Percentiles rank a stretch among this genome's conserved stretches.
These are phyloP conservation scores for Trichoderma citrinoviride DNA, from an alignment of 2,329 filamentous ascomycete species.

Conservation along the genomic window DNA sequence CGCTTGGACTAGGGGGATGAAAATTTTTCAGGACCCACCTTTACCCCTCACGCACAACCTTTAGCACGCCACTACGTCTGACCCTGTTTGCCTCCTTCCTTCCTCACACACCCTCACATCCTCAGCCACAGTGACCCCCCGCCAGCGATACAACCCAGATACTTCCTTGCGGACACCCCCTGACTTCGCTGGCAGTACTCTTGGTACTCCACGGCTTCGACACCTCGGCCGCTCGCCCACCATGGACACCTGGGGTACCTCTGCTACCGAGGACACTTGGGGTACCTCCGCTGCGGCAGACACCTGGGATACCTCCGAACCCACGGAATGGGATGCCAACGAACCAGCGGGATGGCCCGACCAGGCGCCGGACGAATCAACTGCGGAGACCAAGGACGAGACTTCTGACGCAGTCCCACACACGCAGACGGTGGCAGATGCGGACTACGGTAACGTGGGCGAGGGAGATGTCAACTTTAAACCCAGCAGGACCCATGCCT, in stretches of 20 bases:
- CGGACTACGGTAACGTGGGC: too few species aligned
- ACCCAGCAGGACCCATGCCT: background rate
- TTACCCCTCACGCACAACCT: background rate
- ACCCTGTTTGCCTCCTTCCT: background rate
- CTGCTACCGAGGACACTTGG: too few species aligned
- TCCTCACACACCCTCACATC: background rate
- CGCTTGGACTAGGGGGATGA: too few species aligned
- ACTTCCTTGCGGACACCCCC: background rate
- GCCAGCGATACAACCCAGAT: background rate
- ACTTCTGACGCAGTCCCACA: too few species aligned
- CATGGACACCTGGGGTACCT: background rate
- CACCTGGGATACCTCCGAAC: too few species aligned
- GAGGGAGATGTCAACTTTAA: background rate
- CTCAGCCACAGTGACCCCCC: background rate
- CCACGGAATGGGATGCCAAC: too few species aligned
- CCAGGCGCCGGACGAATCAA: too few species aligned
- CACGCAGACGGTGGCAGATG: too few species aligned
- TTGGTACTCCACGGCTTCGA: background rate
- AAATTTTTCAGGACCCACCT: background rate
- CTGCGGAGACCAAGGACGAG: too few species aligned
- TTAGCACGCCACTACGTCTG: background rate
- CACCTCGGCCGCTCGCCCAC: background rate
- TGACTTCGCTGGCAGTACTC: background rate
- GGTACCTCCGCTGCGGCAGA: too few species aligned
- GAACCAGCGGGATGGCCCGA: too few species aligned